Percentiles rank a stretch among this genome's conserved stretches.
Evolutionary conservation across 177 flowering plant genomes (phyloP).

Genomic region (Telopea speciosissima): DNA sequence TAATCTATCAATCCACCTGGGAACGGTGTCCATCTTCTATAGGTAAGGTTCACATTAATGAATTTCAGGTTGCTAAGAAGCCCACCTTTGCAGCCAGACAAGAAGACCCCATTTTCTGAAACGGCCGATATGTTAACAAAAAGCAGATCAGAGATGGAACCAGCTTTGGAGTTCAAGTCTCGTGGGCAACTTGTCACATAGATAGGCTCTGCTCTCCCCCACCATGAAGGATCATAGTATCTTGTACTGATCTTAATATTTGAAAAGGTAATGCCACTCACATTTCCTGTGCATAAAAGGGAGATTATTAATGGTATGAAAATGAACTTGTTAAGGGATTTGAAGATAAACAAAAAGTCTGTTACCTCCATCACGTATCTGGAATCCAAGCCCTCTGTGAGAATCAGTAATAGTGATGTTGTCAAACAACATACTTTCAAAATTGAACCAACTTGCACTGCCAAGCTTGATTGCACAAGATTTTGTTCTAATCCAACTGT

Average conservation of each 20-base stretch:
- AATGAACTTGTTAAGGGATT: too few species aligned
- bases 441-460: conserved; percentile 73
- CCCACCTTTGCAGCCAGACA: conserved; percentile 68
- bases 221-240: conserved; percentile 93
- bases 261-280: conserved; percentile 70
- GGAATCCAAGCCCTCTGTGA: conserved; percentile 86
- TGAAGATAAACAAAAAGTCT: neutral
- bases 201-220: conserved; percentile 98
- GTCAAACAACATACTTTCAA: conserved; percentile 58
- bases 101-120: conserved; percentile 85
- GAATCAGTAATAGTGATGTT: conserved; percentile 83
- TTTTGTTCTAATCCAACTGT: conserved; percentile 79
- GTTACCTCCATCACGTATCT: conserved; percentile 96
- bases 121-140: conserved; percentile 67
- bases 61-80: conserved; percentile 50
- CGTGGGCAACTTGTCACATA: conserved; percentile 84
- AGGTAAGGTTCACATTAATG: conserved; percentile 55
- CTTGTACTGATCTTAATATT: conserved; percentile 87
- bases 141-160: conserved; percentile 55
- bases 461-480: conserved; percentile 95
- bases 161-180: conserved; percentile 39
- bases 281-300: conserved; percentile 53
- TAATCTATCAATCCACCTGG: conserved; percentile 71
- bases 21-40: conserved; percentile 69
- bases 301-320: neutral